Base-by-base conservation (phyloP, 768 basidiomycete genomes). In the Dentipellis sp. region DNA sequence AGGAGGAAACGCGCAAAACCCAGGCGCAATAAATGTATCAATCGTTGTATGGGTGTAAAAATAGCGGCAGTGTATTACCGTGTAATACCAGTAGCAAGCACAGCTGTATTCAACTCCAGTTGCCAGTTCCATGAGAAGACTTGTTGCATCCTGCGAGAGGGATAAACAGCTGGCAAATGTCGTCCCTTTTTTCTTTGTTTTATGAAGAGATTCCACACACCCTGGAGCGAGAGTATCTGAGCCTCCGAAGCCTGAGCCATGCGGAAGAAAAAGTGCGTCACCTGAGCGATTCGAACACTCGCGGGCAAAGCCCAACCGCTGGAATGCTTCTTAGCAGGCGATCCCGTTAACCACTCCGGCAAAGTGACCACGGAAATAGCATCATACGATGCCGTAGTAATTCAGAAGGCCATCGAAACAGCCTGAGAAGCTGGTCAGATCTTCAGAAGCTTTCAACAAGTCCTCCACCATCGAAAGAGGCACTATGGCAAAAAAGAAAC, bases 331-430 rank as follows among this genome's bases (percentile, higher is more conserved):
- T 63, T 74, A 74, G 72, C 72, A 73, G 70, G 72, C 72, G 70
- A 73, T 70, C 71, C 72, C 72, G 72, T 88, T 89, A 88, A 90
- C 87, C 87, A 89, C 88, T 90, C 87, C 86, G 87, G 87, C 86
- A 90, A 89, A 88, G 87, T 50, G 48, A 50, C 48, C 19, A 22
- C 17, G 22, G 14, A 42, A 29, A n/a, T n/a, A n/a, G n/a, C n/a
- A n/a, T n/a, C n/a, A n/a, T n/a, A n/a, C n/a, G n/a, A n/a, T n/a
- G n/a, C n/a, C n/a, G n/a, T n/a, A n/a, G n/a, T n/a, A n/a, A n/a
- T n/a, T n/a, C n/a, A n/a, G n/a, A n/a, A n/a, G n/a, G n/a, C n/a
- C n/a, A n/a, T n/a, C n/a, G n/a, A 40, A 11, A 40, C 39, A 40
- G 12, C 11, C n/a, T n/a, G n/a, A n/a, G n/a, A n/a, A n/a, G n/a